Base-by-base conservation (phyloP, 2,329 filamentous ascomycete species). In the Hymenoscyphus repandus region DNA sequence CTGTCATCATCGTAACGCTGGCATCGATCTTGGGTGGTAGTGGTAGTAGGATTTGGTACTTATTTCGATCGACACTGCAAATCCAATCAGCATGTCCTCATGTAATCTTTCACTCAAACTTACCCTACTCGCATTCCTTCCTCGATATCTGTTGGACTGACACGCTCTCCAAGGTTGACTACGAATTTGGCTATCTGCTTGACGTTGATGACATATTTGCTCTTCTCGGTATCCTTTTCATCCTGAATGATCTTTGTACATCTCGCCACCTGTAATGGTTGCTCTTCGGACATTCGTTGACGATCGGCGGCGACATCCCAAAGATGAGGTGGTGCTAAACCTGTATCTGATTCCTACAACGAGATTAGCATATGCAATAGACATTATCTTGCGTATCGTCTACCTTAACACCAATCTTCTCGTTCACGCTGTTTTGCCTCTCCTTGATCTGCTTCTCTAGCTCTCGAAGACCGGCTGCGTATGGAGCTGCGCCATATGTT, bases 181-280 rank as follows among this genome's bases (percentile, higher is more conserved):
- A 99, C 93, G 65, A 99, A 99, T 74, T 99, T 99, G 66, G 93
- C 93, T 65, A 99, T 99, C 72, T 99, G 93, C 78, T 99, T 99
- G 63, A 99, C 92, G 73, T 99, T 99, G 80, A 99, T 99, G 65
- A 99, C 91, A 76, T 99, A 99, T 83, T 97, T 99, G 82, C 88
- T 95, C 82, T 99, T 99, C 57, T 95, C 88, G 54, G 89, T 78
- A 69, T 97, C 91, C 72, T 93, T 92, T 69, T 96, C 91, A 67
- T 97, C 92, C 55, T 90, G 85, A 62, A 99, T 99, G 70, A 99
- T 99, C 79, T 99, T 99, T 53, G 93, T 99, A 79, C 93, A 99
- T 66, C 93, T 82, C 59, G 93, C 93, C 58, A 99, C 93, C 74
- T 99, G 93, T 63, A 97, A 80, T 39, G 93, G 93, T 66, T 99